These are phyloP conservation scores for Aegle marmelos DNA, from an alignment of 345 rosid species.

Conservation along the genomic window DNA sequence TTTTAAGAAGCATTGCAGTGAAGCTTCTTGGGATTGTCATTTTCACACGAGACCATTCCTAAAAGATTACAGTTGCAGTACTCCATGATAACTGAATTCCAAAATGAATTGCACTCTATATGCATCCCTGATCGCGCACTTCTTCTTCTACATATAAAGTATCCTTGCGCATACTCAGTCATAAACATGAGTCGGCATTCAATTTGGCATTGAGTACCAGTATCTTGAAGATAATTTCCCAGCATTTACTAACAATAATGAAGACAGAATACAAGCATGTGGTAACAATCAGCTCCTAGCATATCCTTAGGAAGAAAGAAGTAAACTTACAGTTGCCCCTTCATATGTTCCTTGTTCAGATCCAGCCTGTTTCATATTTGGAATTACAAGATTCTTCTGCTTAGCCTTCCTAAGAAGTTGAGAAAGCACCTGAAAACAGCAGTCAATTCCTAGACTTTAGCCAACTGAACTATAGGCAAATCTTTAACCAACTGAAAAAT, in stretches of 20 bases:
- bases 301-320: background rate
- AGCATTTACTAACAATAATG: background rate
- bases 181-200: background rate
- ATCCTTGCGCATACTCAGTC: background rate
- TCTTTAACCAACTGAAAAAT: constrained; percentile 5
- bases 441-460: constrained; percentile 7
- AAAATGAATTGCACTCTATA: background rate
- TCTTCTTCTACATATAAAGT: background rate
- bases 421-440: constrained; percentile 71
- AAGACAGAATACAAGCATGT: background rate
- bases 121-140: background rate
- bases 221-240: background rate
- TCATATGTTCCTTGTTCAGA: constrained; percentile 93
- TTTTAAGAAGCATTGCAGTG: background rate
- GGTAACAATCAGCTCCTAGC: background rate
- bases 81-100: background rate
- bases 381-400: constrained; percentile 79
- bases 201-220: background rate
- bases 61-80: background rate
- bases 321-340: constrained; percentile 94
- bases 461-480: background rate
- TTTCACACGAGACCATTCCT: background rate
- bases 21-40: background rate
- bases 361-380: constrained; percentile 84
- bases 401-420: constrained; percentile 97